These are phyloP conservation scores for Phanerodontia chrysosporium DNA, from an alignment of 768 basidiomycete species.

Conservation along the genomic window DNA sequence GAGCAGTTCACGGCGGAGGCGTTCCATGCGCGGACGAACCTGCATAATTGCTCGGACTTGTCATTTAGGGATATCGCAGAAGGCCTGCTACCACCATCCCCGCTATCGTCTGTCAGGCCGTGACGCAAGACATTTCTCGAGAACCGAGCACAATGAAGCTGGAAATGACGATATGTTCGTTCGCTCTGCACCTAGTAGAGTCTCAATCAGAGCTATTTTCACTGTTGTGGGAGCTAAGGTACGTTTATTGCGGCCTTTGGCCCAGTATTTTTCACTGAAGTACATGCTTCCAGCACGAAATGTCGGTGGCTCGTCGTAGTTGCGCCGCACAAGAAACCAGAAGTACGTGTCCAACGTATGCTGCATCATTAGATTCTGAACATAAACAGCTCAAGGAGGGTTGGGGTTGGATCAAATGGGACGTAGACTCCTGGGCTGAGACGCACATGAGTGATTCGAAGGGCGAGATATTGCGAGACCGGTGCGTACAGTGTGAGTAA, in stretches of 20 bases:
- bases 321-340: slow-evolving; percentile 75
- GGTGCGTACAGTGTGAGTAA: slow-evolving; percentile 27
- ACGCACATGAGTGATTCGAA: slow-evolving; percentile 35
- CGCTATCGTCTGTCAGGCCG: slow-evolving; percentile 1
- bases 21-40: slow-evolving; percentile 49
- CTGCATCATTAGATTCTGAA: neutral
- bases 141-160: slow-evolving; percentile 17
- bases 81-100: slow-evolving; percentile 41
- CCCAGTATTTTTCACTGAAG: too few species aligned
- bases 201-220: slow-evolving; percentile 58
- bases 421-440: slow-evolving; percentile 43
- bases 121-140: neutral
- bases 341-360: slow-evolving; percentile 34
- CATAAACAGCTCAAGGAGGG: slow-evolving; percentile 53
- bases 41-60: slow-evolving; percentile 46
- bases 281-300: slow-evolving; percentile 49
- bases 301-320: slow-evolving; percentile 63
- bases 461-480: slow-evolving; percentile 46
- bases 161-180: slow-evolving; percentile 70
- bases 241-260: neutral
- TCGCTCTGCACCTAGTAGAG: slow-evolving; percentile 68
- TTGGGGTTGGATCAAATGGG: slow-evolving; percentile 67
- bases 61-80: slow-evolving; percentile 62
- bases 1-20: slow-evolving; percentile 63
- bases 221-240: slow-evolving; percentile 55